Evolutionary conservation across 257 asterid genomes (phyloP), one percentile per base, ranked within the genome.

Genomic region (Primulina eburnea): DNA sequence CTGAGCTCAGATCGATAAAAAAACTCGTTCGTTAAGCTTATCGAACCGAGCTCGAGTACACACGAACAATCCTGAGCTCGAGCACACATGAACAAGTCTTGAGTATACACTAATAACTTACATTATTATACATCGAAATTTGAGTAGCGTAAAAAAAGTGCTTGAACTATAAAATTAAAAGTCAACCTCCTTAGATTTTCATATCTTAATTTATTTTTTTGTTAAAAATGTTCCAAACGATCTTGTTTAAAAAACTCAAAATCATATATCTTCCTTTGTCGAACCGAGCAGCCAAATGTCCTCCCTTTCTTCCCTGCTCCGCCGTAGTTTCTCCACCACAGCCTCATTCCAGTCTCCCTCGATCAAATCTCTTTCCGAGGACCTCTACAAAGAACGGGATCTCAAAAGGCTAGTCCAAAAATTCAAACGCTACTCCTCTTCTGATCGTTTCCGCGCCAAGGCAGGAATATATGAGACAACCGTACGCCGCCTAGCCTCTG

Each of bases 401-500:
- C 85, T 83, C 67, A 76, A 65, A 24, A 71, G 43, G 33, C 63
- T 82, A 2, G 89, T 82, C 14, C 72, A 68, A 11, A 82, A 84
- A 33, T 82, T 84, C 79, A 84, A 79, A 66, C 73, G 69, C 1
- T 59, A 58, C 56, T 84, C 87, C 3, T 67, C 65, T 52, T 59
- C 73, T 12, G 68, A 33, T 30, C 79, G 77, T 24, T 84, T 84
- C 71, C 87, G 87, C 21, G 37, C 73, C 60, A 78, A 82, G 60
- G 63, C 68, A 2, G 82, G 84, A 73, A 71, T 79, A 20, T 84
- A 82, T 32, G 82, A 79, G 18, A 35, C 69, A 26, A 71, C 82
- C 26, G 85, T 82, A 18, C 82, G 79, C 17, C 86, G 83, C 69
- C 75, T 84, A 6, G 78, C 80, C 64, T 33, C 82, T 4, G 85